Conservation (phyloP, 208 protist species). For the Acanthamoeba sp. region DNA sequence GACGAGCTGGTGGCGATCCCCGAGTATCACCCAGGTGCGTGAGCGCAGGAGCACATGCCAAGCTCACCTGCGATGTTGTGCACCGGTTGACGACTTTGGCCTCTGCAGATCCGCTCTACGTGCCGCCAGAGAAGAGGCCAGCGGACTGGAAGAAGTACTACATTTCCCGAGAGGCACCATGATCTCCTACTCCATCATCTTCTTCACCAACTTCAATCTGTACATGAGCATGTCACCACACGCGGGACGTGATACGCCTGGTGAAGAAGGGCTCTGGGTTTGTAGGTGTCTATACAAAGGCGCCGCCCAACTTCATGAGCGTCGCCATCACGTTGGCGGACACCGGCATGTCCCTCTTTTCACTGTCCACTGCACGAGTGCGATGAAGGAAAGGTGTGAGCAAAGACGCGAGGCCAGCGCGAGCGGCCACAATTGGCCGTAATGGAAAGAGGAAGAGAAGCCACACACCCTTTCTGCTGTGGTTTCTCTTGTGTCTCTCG, state of each 20-base stretch:
- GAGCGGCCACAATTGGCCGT: too few relatives aligned
- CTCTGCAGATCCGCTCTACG: slow-evolving; percentile 4
- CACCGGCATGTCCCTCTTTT: slow-evolving; percentile 44
- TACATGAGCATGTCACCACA: not conserved
- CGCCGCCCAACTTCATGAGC: slow-evolving; percentile 50
- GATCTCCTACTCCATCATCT: not conserved
- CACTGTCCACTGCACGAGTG: not conserved
- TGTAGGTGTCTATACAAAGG: not conserved
- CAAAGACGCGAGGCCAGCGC: too few relatives aligned
- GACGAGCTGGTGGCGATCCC: not conserved
- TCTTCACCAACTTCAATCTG: not conserved
- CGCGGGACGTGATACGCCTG: too few relatives aligned
- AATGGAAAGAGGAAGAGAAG: not conserved
- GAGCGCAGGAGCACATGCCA: not conserved
- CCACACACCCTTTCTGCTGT: not conserved
- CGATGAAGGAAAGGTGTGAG: not conserved
- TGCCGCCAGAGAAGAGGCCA: slow-evolving; percentile 48
- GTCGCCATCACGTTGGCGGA: slow-evolving; percentile 49
- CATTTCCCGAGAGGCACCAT: not conserved
- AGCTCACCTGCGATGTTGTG: not conserved
- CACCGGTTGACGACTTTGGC: not conserved
- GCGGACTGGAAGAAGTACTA: slow-evolving; percentile 45
- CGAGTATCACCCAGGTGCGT: slow-evolving; percentile 50
- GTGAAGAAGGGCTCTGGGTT: not conserved
- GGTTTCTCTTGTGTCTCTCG: slow-evolving; percentile 28